These are phyloP conservation scores for Perilla frutescens DNA, from an alignment of 257 asterid species.

Conservation along the genomic window DNA sequence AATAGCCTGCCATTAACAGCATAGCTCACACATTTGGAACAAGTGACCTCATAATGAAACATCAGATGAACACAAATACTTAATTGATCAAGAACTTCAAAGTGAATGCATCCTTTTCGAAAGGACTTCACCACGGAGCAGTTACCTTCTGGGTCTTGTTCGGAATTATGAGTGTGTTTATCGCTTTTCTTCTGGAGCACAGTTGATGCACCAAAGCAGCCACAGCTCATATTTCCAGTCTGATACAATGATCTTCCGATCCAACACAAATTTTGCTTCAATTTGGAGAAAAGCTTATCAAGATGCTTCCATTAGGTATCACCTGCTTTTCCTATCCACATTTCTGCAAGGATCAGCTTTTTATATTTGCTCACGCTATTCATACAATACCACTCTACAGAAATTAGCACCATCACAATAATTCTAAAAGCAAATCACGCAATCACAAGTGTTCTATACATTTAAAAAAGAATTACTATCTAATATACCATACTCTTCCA, in stretches of 20 bases:
- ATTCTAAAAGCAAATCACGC: neutral
- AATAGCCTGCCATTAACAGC: neutral
- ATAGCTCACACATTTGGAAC: neutral
- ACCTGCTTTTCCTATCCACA: conserved; percentile 19
- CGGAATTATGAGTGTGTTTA: conserved; percentile 35
- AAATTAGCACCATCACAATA: neutral
- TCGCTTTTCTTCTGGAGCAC: conserved; percentile 37
- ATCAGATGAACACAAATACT: neutral
- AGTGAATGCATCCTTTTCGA: conserved; percentile 9
- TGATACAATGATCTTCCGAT: conserved; percentile 31
- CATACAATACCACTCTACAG: conserved; percentile 5
- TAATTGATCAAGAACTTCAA: conserved; percentile 3
- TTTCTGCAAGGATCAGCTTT: conserved; percentile 26
- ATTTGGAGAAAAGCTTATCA: conserved; percentile 33
- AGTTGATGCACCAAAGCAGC: conserved; percentile 62
- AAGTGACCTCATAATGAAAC: neutral
- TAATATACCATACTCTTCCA: neutral
- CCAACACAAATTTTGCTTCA: conserved; percentile 28
- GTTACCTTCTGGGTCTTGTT: conserved; percentile 64
- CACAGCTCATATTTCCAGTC: conserved; percentile 62
- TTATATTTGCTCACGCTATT: conserved; percentile 19
- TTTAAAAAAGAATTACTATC: neutral
- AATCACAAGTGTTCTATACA: neutral
- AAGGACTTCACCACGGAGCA: conserved; percentile 24
- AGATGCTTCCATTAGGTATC: conserved; percentile 38